Evolutionary conservation across 2,329 filamentous ascomycete genomes (phyloP).

Genomic region (Sclerotinia subarctica): DNA sequence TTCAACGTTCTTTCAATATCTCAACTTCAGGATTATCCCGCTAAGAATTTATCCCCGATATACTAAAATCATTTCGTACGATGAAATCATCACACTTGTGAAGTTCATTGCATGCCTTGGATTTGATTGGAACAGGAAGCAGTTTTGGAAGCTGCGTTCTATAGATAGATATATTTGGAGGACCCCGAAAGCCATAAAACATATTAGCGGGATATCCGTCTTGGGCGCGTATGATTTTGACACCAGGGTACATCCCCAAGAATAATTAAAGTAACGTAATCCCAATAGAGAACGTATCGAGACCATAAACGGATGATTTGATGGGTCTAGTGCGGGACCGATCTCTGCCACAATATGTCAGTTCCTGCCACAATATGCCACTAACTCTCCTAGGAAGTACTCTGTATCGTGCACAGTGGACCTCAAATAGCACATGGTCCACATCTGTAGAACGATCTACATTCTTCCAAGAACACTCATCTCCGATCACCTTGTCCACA

Average conservation of each 20-base stretch:
- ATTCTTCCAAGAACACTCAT: too few species aligned
- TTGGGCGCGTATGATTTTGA: neutral
- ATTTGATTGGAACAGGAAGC: too few species aligned
- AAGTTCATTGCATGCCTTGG: too few species aligned
- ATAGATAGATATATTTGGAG: too few species aligned
- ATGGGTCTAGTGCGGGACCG: neutral
- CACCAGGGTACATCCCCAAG: neutral
- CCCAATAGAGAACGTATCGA: neutral
- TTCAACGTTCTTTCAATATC: neutral
- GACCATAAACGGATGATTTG: neutral
- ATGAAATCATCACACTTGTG: neutral
- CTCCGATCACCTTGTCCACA: neutral
- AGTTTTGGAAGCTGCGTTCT: too few species aligned
- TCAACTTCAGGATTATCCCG: neutral
- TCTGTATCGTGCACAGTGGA: neutral
- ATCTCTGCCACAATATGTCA: neutral
- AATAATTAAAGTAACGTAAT: neutral
- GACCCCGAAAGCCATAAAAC: too few species aligned
- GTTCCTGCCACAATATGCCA: neutral
- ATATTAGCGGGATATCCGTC: too few species aligned
- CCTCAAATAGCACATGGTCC: neutral
- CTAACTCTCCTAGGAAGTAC: neutral
- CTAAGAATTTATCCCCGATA: neutral
- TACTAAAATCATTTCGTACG: neutral
- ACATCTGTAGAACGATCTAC: too few species aligned